Base-by-base conservation (phyloP, 1,139 yeast genomes). In the Pichia sp. region DNA sequence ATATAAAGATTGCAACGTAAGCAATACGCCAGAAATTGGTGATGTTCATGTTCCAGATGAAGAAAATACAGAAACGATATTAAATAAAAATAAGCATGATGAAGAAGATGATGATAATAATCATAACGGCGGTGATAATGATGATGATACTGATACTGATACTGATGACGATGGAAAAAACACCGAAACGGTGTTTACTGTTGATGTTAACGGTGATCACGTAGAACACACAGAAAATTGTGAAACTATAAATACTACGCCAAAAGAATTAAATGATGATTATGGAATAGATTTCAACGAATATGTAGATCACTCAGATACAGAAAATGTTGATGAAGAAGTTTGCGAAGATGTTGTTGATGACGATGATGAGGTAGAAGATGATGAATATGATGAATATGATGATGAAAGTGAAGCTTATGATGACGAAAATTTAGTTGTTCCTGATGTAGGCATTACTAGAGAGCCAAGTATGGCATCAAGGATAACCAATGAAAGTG, bases 361-460 rank as follows among this genome's bases (percentile, higher is more conserved):
- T n/a, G 49, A 46, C 10, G 43, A 35, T 6, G 45, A 46, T 4
- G 47, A 42, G 11, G 53, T 45, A n/a, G 8, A 30, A 7, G 32
- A 7, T 6, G 54, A 47, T 18, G 49, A 46, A 35, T 48, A 44
- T 10, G 53, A 44, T 3, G 41, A 42, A 8, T 37, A 31, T 8
- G 35, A 49, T 34, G 44, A 42, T n/a, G 44, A 32, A 69, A 58
- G 33, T 26, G 55, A 48, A 7, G 51, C 45, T n/a, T 47, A 50
- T 18, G 49, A 46, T n/a, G 43, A 34, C 5, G 44, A 46, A 6
- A 45, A 42, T 26, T 36, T 53, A 27, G 44, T 43, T 29, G 48
- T 50, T 8, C 53, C 55, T 11, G 52, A 48, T 40, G 33, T 46
- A 18, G 47, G 47, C 5, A 48, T 51, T 7, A 52, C 52, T 2